A percentile compares a stretch with the other conserved stretches of the same genome.
These are phyloP conservation scores for Hericium erinaceus DNA, from an alignment of 768 basidiomycete species.

Conservation along the genomic window DNA sequence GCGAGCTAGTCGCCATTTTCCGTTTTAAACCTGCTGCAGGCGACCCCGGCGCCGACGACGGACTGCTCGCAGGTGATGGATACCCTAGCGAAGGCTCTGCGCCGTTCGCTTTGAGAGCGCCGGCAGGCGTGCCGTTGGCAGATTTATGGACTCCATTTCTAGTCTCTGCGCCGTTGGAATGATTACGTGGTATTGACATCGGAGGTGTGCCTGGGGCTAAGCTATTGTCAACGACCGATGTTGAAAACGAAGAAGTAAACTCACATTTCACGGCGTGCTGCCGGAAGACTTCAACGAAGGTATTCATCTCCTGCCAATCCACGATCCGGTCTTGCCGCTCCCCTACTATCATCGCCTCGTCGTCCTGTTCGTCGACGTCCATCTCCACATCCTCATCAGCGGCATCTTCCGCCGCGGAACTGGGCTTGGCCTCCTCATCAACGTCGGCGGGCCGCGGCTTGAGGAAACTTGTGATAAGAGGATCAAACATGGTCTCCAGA, in stretches of 20 bases:
- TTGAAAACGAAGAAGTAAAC: not conserved
- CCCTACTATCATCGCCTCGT: constrained; percentile 8
- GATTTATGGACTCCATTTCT: constrained; percentile 2
- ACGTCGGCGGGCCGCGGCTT: constrained; percentile 19
- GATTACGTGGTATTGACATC: not conserved
- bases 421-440: constrained; percentile 8
- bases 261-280: constrained; percentile 34
- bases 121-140: constrained; percentile 5
- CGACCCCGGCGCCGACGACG: constrained; percentile 13
- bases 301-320: constrained; percentile 44
- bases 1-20: constrained; percentile 30
- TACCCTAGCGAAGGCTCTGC: not conserved
- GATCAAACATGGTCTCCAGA: constrained; percentile 59
- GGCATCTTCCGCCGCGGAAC: not conserved
- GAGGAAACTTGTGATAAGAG: constrained; percentile 44
- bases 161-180: not conserved
- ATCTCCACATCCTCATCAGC: constrained; percentile 22
- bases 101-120: constrained; percentile 5
- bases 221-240: not conserved
- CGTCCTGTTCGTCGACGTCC: constrained; percentile 14
- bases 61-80: constrained; percentile 2
- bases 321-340: constrained; percentile 30
- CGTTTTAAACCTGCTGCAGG: constrained; percentile 41
- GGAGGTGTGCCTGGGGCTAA: constrained; percentile 3
- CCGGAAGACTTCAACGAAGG: constrained; percentile 58